Base-by-base conservation (phyloP, 805 yeast genomes). In the Ogataea methylovora region DNA sequence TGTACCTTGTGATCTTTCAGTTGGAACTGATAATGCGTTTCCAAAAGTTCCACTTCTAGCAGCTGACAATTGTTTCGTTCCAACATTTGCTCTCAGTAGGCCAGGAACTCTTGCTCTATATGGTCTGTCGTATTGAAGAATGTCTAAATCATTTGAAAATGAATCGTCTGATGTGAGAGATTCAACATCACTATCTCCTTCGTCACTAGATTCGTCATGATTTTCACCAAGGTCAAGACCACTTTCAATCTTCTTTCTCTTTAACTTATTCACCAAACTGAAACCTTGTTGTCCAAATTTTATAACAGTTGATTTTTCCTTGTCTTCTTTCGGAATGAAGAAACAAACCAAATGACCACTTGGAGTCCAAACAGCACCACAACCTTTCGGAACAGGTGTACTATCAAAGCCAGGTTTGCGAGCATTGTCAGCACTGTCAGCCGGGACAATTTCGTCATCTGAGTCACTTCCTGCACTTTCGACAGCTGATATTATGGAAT, bases 341-440 rank as follows among this genome's bases (percentile, higher is more conserved):
- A 88, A 88, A 50, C 95, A 84, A 1, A 88, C 80, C 33, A 88
- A 61, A 38, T 75, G 75, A 0, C 96, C 96, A 3, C 74, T 70
- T 10, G 76, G 69, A 0, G 94, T 69, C 95, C 96, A 88, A 2
- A 75, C 64, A 0, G 95, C 96, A 8, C 96, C 96, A 61, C 95
- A 88, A 8, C 87, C 92, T 50, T 84, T 87, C 0, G 97, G 96
- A 11, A 88, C 70, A 0, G 97, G 97, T 0, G 95, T 84, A 27
- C 85, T 79, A 50, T 85, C 94, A 48, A 77, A 71, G 4, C 65
- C 48, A 1, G 63, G 60, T 21, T 48, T 50, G n/a, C 11, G n/a
- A 15, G 5, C 13, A 13, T 17, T 34, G 10, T 29, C 33, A 5
- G 25, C 30, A 2, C 19, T 27, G 21, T 27, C 28, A 24, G 24